phyloP scores from a whole-genome alignment of 192 early-diverging fungal species.

The Mortierella hygrophila region DNA sequence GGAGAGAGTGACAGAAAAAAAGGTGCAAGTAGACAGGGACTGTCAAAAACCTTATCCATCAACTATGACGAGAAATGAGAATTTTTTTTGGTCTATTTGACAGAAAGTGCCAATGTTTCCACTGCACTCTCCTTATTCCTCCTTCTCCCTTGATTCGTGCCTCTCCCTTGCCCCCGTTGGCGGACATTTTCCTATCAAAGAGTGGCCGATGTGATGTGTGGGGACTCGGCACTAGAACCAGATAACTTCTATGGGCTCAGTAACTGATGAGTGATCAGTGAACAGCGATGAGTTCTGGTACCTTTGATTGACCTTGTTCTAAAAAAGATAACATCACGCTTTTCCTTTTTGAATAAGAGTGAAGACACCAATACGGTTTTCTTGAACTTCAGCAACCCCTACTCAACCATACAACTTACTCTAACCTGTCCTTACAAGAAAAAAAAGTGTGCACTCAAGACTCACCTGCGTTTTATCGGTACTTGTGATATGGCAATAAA shows the following conservation, averaged over 20 bases:
- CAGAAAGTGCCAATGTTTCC: too few relatives aligned
- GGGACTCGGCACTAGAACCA: neutral
- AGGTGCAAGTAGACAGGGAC: neutral
- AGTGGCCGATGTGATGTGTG: neutral
- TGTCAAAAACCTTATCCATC: neutral
- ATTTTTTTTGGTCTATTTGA: neutral
- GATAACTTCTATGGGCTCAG: conserved; percentile 33
- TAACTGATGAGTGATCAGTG: too few relatives aligned
- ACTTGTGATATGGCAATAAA: neutral
- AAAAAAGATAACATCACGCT: neutral
- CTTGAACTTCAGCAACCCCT: neutral
- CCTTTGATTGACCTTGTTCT: too few relatives aligned
- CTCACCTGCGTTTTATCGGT: neutral
- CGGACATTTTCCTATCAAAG: neutral
- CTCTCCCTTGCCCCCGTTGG: neutral
- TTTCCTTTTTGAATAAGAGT: neutral
- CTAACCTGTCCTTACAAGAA: neutral
- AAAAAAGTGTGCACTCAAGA: neutral
- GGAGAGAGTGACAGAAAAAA: neutral
- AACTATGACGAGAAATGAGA: neutral
- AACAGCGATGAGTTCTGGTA: neutral
- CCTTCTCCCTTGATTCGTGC: neutral
- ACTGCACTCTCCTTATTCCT: neutral
- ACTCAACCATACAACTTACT: neutral
- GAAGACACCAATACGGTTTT: neutral